phyloP scores from a whole-genome alignment of 805 yeast species.

The Yarrowia alimentaria region DNA sequence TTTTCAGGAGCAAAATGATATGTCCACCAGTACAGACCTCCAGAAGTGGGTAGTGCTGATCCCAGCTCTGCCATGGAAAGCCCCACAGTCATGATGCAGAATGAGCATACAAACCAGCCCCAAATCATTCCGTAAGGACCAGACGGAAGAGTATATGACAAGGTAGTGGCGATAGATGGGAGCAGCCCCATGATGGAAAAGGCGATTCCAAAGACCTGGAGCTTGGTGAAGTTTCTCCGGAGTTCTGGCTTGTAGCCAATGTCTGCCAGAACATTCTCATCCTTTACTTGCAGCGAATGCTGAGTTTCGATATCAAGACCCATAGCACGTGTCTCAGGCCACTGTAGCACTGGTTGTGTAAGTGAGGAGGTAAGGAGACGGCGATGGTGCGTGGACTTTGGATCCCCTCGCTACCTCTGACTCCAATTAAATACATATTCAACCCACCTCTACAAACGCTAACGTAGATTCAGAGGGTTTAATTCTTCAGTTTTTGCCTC shows the following conservation, averaged over 20 bases:
- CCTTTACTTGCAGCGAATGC: no score
- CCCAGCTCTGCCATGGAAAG: slow-evolving; percentile 64
- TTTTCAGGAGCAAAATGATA: slow-evolving; percentile 60
- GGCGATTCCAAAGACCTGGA: slow-evolving; percentile 69
- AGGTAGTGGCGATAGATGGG: slow-evolving; percentile 54
- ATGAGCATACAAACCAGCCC: slow-evolving; percentile 67
- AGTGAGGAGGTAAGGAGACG: no score
- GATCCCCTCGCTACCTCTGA: no score
- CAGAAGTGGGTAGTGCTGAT: slow-evolving; percentile 69
- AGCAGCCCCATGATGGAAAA: slow-evolving; percentile 72
- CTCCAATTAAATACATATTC: no score
- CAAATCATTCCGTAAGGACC: slow-evolving; percentile 67
- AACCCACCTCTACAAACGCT: no score
- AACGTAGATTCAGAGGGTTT: no score
- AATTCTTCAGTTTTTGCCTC: no score
- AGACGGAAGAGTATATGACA: slow-evolving; percentile 55
- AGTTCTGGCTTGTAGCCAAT: slow-evolving; percentile 75
- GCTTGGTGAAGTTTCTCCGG: slow-evolving; percentile 56
- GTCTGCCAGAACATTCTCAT: slow-evolving; percentile 44
- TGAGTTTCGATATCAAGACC: no score
- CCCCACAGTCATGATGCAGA: slow-evolving; percentile 58
- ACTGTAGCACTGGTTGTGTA: no score
- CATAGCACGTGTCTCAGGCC: no score
- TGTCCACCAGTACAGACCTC: slow-evolving; percentile 71
- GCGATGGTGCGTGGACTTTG: no score